Conservation (phyloP, 768 basidiomycete species). For the Tylopilus cervinicoccineus region DNA sequence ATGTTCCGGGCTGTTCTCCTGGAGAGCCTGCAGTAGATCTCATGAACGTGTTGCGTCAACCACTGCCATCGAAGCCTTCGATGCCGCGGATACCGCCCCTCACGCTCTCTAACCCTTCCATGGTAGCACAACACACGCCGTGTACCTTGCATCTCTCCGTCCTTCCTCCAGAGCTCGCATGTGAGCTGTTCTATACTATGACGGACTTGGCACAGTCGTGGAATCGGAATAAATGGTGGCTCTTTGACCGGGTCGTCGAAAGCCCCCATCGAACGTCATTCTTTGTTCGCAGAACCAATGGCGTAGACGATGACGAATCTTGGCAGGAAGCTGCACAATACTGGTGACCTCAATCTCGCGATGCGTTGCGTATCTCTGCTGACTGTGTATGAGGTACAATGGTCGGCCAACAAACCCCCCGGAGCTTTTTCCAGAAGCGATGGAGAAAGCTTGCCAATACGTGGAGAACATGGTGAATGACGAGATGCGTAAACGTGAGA, state of each 20-base stretch:
- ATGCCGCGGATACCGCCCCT: constrained; percentile 50
- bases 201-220: constrained; percentile 55
- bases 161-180: constrained; percentile 74
- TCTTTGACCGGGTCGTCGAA: constrained; percentile 77
- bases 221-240: constrained; percentile 80
- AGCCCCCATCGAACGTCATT: constrained; percentile 83
- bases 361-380: background rate
- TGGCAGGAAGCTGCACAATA: constrained; percentile 75
- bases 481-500: constrained; percentile 58
- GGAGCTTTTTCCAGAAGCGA: constrained; percentile 51
- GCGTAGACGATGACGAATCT: constrained; percentile 40
- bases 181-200: constrained; percentile 71
- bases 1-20: constrained; percentile 12
- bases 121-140: constrained; percentile 68
- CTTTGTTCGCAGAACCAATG: constrained; percentile 54
- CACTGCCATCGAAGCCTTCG: constrained; percentile 36
- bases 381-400: constrained; percentile 60
- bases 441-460: constrained; percentile 77
- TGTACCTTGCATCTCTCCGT: constrained; percentile 70
- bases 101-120: constrained; percentile 53
- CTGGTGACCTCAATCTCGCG: constrained; percentile 45
- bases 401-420: constrained; percentile 60
- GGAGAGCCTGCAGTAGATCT: constrained; percentile 42
- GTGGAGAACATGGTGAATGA: constrained; percentile 69
- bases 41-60: constrained; percentile 53